Conservation (phyloP, 768 basidiomycete genomes). For the Phaeotremella skinneri region DNA sequence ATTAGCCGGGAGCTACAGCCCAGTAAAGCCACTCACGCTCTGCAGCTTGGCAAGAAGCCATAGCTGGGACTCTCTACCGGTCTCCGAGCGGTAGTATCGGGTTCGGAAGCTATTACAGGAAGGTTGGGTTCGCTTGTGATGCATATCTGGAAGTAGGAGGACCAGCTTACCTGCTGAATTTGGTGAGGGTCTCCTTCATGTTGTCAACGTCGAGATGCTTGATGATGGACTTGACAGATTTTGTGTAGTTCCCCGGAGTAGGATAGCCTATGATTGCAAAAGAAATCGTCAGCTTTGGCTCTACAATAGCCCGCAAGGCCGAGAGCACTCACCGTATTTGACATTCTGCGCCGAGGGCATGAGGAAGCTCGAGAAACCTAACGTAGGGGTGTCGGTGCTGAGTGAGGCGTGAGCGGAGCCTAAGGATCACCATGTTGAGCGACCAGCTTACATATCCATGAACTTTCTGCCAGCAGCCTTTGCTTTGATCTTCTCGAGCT, state of each 20-base stretch:
- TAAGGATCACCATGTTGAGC: neutral
- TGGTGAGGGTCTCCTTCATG: conserved; percentile 41
- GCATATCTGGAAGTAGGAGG: neutral
- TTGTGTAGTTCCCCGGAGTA: conserved; percentile 43
- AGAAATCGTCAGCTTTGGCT: conserved; percentile 9
- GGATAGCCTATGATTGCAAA: conserved; percentile 38
- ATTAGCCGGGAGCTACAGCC: neutral
- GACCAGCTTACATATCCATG: conserved; percentile 65
- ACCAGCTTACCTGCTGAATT: conserved; percentile 42
- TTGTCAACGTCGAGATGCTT: conserved; percentile 35
- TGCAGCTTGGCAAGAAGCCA: conserved; percentile 51
- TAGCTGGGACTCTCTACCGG: conserved; percentile 51
- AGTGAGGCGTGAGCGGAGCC: neutral
- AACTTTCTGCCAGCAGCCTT: conserved; percentile 76
- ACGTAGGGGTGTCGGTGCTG: conserved; percentile 53
- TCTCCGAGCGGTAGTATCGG: conserved; percentile 53
- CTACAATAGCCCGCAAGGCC: neutral
- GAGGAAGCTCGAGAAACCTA: conserved; percentile 44
- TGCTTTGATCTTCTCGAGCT: conserved; percentile 83
- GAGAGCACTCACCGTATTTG: conserved; percentile 40
- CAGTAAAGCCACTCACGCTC: conserved; percentile 33
- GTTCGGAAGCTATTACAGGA: conserved; percentile 43
- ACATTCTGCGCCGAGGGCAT: conserved; percentile 29
- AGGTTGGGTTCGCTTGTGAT: too few relatives aligned
- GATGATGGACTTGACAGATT: conserved; percentile 42